Evolutionary conservation across 495 filamentous ascomycete genomes (phyloP), one percentile per base, ranked within the genome.

Genomic region (Aspergillus olivimuriae): DNA sequence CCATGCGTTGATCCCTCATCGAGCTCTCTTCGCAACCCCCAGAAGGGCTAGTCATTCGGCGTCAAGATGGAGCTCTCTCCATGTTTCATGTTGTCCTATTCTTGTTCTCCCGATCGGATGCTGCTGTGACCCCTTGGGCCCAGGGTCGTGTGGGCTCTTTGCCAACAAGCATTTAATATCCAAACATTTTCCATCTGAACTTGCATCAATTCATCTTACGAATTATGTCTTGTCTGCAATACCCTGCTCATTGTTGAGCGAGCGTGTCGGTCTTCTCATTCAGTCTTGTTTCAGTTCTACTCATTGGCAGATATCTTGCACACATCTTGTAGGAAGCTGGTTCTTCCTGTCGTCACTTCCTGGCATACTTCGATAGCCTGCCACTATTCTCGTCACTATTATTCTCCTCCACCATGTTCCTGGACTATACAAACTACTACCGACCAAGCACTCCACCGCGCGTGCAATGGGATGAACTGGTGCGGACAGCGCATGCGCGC

Each of bases 371-470:
- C 16, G 34, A 14, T 31, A 15, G 11, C 12, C 28, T n/a, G 40
- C 14, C 15, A 20, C n/a, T 16, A 10, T 16, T 41, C 26, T 3
- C 19, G 16, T 21, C 2, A 12, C 17, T 5, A 34, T 30, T 36
- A 10, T 30, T 18, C 24, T 41, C 17, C 22, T 20, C 31, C 8
- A 31, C 39, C 24, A 42, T 34, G 34, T 12, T 18, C 17, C 43
- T 28, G 24, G 24, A 28, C 47, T 63, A 65, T 40, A 58, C 65
- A n/a, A n/a, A n/a, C 46, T 65, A 56, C 49, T 75, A 74, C 44
- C 62, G 63, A 38, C 73, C 72, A 34, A 65, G 59, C 24, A 75
- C 73, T 26, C 73, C 73, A 32, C 69, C 73, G 20, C 53, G 50
- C 14, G 11, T 61, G 14, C 58, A 55, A 34, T 58, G 62, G 40